These are phyloP conservation scores for Akebia trifoliata DNA, from an alignment of 164 flowering plant species.

Conservation along the genomic window DNA sequence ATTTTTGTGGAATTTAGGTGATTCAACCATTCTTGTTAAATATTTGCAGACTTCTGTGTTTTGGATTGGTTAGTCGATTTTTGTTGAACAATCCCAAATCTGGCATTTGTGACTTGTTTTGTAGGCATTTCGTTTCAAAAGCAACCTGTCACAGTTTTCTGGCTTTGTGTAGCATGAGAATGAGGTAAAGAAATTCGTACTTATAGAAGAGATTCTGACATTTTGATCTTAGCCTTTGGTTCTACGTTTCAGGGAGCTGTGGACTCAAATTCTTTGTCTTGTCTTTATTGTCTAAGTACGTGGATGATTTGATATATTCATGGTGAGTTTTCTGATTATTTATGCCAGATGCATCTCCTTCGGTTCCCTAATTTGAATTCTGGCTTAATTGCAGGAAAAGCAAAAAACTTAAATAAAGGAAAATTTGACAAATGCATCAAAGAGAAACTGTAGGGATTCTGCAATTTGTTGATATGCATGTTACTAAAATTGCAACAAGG, in stretches of 20 bases:
- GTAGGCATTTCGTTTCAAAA: conserved; percentile 74
- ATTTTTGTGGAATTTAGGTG: too few species aligned
- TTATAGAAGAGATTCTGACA: not conserved
- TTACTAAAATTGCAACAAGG: conserved; percentile 54
- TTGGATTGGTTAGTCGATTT: too few species aligned
- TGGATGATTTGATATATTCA: not conserved
- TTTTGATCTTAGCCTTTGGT: not conserved
- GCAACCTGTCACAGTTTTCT: conserved; percentile 73
- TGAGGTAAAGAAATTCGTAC: conserved; percentile 50
- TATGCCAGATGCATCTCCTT: not conserved
- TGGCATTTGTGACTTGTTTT: conserved; percentile 3
- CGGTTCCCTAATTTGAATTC: not conserved
- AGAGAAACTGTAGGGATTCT: conserved; percentile 73
- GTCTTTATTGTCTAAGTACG: not conserved
- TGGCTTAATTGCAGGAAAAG: conserved; percentile 56
- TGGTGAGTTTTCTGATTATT: not conserved
- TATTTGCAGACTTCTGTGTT: too few species aligned
- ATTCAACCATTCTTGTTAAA: too few species aligned
- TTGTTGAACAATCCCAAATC: not conserved
- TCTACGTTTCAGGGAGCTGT: not conserved
- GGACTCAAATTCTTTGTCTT: not conserved
- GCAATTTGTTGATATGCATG: conserved; percentile 76
- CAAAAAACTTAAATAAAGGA: conserved; percentile 65
- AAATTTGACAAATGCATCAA: conserved; percentile 69
- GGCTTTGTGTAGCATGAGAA: conserved; percentile 89